phyloP scores from a whole-genome alignment of 2,329 filamentous ascomycete species.

The Basipetospora sp. region DNA sequence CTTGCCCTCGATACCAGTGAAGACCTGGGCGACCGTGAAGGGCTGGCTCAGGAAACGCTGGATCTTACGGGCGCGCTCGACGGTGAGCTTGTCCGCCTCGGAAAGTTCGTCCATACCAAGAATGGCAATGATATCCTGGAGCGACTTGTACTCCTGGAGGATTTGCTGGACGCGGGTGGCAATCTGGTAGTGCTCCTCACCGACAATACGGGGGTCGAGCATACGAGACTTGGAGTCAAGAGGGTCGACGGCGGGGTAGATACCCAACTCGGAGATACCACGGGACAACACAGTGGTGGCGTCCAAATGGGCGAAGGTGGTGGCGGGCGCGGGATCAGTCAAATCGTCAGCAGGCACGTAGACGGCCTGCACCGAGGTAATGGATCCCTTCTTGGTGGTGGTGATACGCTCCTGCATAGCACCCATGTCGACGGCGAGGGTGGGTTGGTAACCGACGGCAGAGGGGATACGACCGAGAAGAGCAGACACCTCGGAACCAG shows the following conservation, averaged over 20 bases:
- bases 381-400: conserved; percentile 98
- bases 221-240: conserved; percentile 99
- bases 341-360: conserved; percentile 99
- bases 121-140: conserved; percentile 99
- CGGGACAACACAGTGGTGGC: conserved; percentile 99
- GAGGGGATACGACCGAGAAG: conserved; percentile 98
- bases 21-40: conserved; percentile 76
- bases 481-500: conserved; percentile 99
- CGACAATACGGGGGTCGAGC: conserved; percentile 96
- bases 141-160: conserved; percentile 99
- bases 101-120: conserved; percentile 99
- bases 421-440: conserved; percentile 97
- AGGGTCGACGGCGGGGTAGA: conserved; percentile 99
- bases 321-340: conserved; percentile 98
- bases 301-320: conserved; percentile 99
- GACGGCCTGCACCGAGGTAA: conserved; percentile 99
- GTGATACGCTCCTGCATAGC: conserved; percentile 99
- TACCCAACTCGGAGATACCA: conserved; percentile 99
- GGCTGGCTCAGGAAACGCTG: conserved; percentile 99
- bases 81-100: conserved; percentile 96
- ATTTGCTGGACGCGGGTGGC: conserved; percentile 96
- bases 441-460: conserved; percentile 99
- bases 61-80: conserved; percentile 99
- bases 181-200: conserved; percentile 92
- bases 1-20: conserved; percentile 87